Evolutionary conservation across 805 yeast species (phyloP), one percentile per base, ranked within the genome.

Genomic region (Priceomyces castillae): DNA sequence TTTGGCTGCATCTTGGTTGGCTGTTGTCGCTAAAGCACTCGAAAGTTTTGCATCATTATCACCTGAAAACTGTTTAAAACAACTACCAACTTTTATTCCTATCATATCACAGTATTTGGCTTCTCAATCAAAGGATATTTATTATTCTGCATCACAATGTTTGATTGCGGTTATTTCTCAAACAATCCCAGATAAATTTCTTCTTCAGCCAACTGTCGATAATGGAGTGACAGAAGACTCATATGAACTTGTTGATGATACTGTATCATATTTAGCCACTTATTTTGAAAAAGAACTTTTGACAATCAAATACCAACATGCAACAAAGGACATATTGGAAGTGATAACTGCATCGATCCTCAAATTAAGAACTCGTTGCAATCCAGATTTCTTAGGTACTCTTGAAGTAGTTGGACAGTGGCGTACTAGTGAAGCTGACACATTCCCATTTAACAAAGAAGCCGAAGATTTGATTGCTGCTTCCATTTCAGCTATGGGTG

Each of bases 1-100:
- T 61, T 74, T 94, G 51, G 89, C 92, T 2, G 96, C 95, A 11
- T 79, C 97, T 10, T 94, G 99, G 99, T 76, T 90, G 34, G 96
- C 97, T 1, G 95, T 90, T 16, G 78, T 92, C 36, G 94, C 97
- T 7, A 90, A 89, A 56, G 95, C 92, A 37, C 68, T 68, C 47
- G 72, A 66, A 54, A 56, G 67, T 39, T 71, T 59, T 52, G 58
- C 71, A 20, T 40, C 44, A 22, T 59, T 69, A 47, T 59, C 66
- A 40, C 67, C 71, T 1, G 54, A 54, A 14, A 65, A 71, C 33
- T 81, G 86, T 42, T 59, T 90, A 26, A 52, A 64, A 23, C 79
- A 77, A 50, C 57, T 86, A 6, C 84, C 89, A 7, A 65, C 67
- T 12, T 49, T 67, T 20, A 37, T 69, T 14, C 66, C 76, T 17